A percentile compares a stretch with the other conserved stretches of the same genome.
Conservation (phyloP, 768 basidiomycete genomes). For the Hericium rajendrae region DNA sequence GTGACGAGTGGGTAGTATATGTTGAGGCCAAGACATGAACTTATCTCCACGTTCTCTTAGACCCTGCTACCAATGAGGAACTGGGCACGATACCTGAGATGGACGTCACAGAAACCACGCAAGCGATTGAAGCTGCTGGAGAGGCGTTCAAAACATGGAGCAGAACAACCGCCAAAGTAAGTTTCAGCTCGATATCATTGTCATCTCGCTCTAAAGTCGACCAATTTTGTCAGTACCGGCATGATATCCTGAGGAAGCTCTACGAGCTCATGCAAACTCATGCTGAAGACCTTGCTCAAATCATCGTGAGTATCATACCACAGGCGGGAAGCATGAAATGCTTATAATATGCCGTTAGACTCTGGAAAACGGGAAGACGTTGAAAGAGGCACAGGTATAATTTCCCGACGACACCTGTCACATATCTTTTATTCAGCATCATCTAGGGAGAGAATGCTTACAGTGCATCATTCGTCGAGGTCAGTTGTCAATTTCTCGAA, state of each 20-base stretch:
- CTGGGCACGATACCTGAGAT: conserved; percentile 88
- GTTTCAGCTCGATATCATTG: conserved; percentile 1
- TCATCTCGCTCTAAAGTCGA: not conserved
- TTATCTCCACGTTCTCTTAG: conserved; percentile 27
- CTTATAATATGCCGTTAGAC: conserved; percentile 38
- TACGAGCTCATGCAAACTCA: conserved; percentile 73
- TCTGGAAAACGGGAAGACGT: conserved; percentile 90
- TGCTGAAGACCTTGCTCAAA: conserved; percentile 75
- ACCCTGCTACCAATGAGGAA: conserved; percentile 79
- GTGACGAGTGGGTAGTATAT: conserved; percentile 60
- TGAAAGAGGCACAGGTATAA: conserved; percentile 69
- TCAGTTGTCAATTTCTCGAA: conserved; percentile 22
- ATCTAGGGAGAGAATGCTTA: conserved; percentile 73
- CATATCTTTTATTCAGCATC: not conserved
- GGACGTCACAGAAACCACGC: conserved; percentile 72
- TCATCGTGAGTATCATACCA: conserved; percentile 52
- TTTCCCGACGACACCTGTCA: not conserved
- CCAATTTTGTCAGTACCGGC: conserved; percentile 46
- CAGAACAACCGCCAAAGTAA: conserved; percentile 77
- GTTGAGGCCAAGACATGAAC: not conserved
- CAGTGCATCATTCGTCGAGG: conserved; percentile 78
- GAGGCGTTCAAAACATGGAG: conserved; percentile 82
- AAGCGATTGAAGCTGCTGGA: conserved; percentile 75
- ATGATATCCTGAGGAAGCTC: conserved; percentile 76
- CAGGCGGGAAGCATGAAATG: not conserved